phyloP scores from a whole-genome alignment of 2,329 filamentous ascomycete species.

The Hypoxylon sp. region DNA sequence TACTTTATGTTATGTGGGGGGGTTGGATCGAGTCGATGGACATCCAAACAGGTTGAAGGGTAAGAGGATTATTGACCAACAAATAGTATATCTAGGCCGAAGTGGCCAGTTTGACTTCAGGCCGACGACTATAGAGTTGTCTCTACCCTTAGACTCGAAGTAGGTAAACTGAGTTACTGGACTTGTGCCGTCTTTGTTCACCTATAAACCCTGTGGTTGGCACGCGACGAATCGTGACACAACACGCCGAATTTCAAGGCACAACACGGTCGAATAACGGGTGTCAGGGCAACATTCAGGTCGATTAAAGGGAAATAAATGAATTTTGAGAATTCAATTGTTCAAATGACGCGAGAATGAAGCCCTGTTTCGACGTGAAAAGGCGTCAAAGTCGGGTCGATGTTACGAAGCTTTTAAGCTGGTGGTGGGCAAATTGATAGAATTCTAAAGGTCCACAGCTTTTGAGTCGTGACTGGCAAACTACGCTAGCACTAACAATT shows the following conservation, averaged over 20 bases:
- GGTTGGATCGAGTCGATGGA: conserved; percentile 20
- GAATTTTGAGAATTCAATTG: conserved; percentile 35
- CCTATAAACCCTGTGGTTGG: conserved; percentile 31
- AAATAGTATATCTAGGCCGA: conserved; percentile 4
- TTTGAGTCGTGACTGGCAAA: conserved; percentile 35
- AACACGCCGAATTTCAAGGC: conserved; percentile 41
- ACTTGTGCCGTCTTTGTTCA: conserved; percentile 10
- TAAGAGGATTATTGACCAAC: conserved; percentile 12
- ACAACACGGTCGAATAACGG: conserved; percentile 47
- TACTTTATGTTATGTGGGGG: conserved; percentile 57
- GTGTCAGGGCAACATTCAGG: conserved; percentile 47
- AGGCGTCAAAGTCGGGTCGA: conserved; percentile 37
- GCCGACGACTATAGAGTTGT: conserved; percentile 1
- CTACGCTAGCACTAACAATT: conserved; percentile 53
- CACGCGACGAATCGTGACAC: conserved; percentile 54
- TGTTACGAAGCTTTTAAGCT: conserved; percentile 34
- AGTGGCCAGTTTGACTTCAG: not conserved
- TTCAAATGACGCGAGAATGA: conserved; percentile 49
- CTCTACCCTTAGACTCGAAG: not conserved
- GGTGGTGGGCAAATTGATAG: conserved; percentile 36
- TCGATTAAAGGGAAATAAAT: conserved; percentile 13
- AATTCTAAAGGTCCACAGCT: conserved; percentile 27
- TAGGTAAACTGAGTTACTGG: conserved; percentile 16
- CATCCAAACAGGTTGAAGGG: conserved; percentile 5
- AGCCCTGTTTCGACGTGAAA: conserved; percentile 40